phyloP scores from a whole-genome alignment of 2,329 filamentous ascomycete species.

The Alternaria arborescens region DNA sequence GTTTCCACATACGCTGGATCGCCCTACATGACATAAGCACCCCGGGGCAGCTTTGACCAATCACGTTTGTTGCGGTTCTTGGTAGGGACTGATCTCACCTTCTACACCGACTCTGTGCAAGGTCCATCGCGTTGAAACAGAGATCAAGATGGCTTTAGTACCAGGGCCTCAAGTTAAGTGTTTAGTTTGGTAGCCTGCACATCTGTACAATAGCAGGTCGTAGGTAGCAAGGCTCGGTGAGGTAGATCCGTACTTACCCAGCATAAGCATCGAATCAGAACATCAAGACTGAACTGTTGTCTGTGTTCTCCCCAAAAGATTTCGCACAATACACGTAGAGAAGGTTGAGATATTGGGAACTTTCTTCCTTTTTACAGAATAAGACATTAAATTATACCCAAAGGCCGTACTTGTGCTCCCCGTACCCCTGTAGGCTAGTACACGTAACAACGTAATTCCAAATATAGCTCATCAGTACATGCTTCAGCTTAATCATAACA shows the following conservation, averaged over 20 bases:
- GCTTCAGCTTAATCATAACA: neutral
- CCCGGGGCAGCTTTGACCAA: slow-evolving; percentile 10
- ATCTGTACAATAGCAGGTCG: neutral
- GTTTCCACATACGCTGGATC: slow-evolving; percentile 32
- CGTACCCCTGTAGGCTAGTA: neutral
- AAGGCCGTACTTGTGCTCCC: neutral
- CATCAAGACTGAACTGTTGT: neutral
- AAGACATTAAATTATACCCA: slow-evolving; percentile 1
- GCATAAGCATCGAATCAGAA: neutral
- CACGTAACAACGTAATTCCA: neutral
- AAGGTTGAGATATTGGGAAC: neutral
- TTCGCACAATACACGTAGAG: neutral
- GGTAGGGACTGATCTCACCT: slow-evolving; percentile 2
- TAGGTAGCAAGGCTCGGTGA: neutral
- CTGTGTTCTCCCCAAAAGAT: neutral
- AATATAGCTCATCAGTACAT: slow-evolving; percentile 4
- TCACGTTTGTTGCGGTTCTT: slow-evolving; percentile 12
- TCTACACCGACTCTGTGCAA: neutral
- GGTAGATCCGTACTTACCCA: neutral
- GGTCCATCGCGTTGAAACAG: neutral
- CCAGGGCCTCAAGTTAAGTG: neutral
- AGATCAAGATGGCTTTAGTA: neutral
- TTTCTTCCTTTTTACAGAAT: neutral
- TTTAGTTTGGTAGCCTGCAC: neutral
- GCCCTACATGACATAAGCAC: slow-evolving; percentile 19